Base-by-base conservation (phyloP, 176 grass and related monocot species). In the Oryza glumipatula region DNA sequence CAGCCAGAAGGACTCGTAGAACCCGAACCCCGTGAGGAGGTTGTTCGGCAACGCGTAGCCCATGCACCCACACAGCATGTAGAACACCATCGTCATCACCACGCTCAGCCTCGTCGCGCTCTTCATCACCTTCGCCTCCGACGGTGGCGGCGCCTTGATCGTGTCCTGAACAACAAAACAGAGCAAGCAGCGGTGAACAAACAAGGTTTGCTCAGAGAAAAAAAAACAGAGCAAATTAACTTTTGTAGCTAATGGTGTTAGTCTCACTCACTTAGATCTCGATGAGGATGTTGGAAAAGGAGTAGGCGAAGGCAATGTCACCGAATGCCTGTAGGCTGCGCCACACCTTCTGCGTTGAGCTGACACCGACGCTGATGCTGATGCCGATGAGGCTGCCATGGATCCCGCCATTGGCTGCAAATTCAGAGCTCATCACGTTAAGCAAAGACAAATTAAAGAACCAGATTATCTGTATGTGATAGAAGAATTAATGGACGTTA, bases 31-130 rank as follows among this genome's bases (percentile, higher is more conserved):
- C 0, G 93, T 92, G 39, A 94, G 93, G 17, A 94, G 89, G 79
- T 94, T 92, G 28, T 91, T 82, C 1, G 89, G 93, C 0, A 94
- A 92, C 0, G 93, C 93, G 85, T 94, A 94, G 0, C 93, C 93
- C 93, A 92, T 92, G 85, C 93, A 94, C 14, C 89, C 93, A 79
- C 89, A 94, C 30, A 94, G 75, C 85, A 94, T 94, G 89, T 94
- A 92, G 82, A 94, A 92, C 9, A 92, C 1, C 1, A 89, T 94
- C 0, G 93, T 92, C 2, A 83, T 86, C 2, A 26, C 38, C 1
- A 89, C 82, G 79, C 93, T 94, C 0, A 94, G 65, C 1, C 88
- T 7, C 36, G 89, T 80, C 0, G 93, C 93, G 35, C 72, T 76
- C 85, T 85, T 82, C 93, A 94, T 94, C 85, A 92, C 89, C 85